Evolutionary conservation across 768 basidiomycete genomes (phyloP), one percentile per base, ranked within the genome.

Genomic region (Candolleomyces eurysporus): DNA sequence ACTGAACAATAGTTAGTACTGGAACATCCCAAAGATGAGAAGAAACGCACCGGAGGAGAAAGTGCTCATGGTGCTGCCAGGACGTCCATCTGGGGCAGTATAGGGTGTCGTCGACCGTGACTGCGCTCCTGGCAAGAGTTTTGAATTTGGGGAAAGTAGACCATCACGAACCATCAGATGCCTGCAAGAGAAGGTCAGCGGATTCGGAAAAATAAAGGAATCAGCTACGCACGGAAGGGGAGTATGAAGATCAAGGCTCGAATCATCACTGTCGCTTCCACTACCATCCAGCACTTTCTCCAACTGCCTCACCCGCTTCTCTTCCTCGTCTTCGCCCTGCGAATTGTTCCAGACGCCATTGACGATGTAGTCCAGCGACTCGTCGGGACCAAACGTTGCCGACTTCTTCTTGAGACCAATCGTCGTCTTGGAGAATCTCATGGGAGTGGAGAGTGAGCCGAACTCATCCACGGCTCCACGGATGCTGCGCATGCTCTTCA

Each of bases 141-240:
- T 88, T 0, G 88, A 89, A 62, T 81, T 76, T 0, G 88, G 85
- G 6, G 88, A 89, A 11, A 90, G 77, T 40, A 89, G 76, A 4
- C 88, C 88, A 51, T 88, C 82, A 9, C 82, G 80, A 42, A 89
- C 71, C 86, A 90, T 89, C 43, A 89, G 69, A 64, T 86, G 81
- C 0, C 88, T 89, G 63, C 9, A 58, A 36, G 60, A 60, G 14
- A 49, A 31, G 21, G 26, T 58, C 43, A 64, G 56, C 30, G 16
- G 36, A 62, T 26, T 9, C 48, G 46, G 46, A 48, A 56, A 58
- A 64, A 30, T 60, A 40, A 59, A 58, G 57, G 61, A 46, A 59
- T 45, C 58, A 48, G 45, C 57, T 9, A 83, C 87, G 72, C 66
- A 88, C 87, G 88, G 86, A 9, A 89, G 69, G 0, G 87, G 86